Conservation (phyloP, 208 protist species). For the Acanthamoeba healyi region DNA sequence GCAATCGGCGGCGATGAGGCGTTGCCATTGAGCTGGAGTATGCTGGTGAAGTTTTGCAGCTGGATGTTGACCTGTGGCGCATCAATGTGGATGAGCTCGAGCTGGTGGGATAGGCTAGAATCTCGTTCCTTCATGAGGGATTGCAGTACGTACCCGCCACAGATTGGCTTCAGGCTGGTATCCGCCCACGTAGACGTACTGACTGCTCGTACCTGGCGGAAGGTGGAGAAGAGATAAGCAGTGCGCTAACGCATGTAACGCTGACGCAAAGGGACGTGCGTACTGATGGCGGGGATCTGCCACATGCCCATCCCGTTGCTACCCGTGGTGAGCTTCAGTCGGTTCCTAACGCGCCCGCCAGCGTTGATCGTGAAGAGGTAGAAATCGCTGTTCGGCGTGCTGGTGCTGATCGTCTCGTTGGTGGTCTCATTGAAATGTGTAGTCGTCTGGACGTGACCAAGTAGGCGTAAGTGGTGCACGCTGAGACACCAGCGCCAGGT, state of each 20-base stretch:
- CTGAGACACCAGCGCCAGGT: neutral
- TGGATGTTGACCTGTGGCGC: neutral
- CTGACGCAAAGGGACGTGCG: neutral
- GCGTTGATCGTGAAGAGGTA: conserved; percentile 41
- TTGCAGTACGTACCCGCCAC: neutral
- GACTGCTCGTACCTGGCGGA: neutral
- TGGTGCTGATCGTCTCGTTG: neutral
- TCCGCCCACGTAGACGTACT: conserved; percentile 17
- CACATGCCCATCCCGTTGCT: neutral
- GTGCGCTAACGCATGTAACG: neutral
- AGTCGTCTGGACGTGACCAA: neutral
- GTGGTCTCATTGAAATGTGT: neutral
- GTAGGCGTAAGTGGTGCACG: no score
- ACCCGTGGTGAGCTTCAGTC: neutral
- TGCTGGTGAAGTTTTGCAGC: neutral
- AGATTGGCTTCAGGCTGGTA: conserved; percentile 4
- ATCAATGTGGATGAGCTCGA: neutral
- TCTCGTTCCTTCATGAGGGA: neutral
- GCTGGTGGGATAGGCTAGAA: neutral
- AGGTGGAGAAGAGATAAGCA: neutral
- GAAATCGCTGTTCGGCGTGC: neutral
- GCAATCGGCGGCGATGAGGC: conserved; percentile 11
- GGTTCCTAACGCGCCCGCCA: neutral
- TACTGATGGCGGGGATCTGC: conserved; percentile 15
- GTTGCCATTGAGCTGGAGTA: conserved; percentile 15